A percentile compares a stretch with the other conserved stretches of the same genome.
Evolutionary conservation across 2,329 filamentous ascomycete genomes (phyloP).

Genomic region (Aspergillus awamori): DNA sequence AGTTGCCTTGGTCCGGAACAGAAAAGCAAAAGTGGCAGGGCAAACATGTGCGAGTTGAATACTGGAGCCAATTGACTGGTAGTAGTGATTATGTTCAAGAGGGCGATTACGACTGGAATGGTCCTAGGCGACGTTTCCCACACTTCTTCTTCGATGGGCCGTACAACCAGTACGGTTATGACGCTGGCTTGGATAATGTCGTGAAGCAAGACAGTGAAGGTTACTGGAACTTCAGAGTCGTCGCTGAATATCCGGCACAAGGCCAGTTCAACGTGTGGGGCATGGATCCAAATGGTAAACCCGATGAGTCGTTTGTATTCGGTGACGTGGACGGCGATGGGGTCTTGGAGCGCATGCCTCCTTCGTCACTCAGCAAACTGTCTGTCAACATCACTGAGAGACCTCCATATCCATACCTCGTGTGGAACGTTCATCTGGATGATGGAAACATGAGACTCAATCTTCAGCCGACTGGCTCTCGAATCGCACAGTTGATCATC

Average conservation of each 20-base stretch:
- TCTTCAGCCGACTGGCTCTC: conserved; percentile 57
- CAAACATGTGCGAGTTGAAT: conserved; percentile 65
- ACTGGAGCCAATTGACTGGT: conserved; percentile 62
- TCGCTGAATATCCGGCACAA: conserved; percentile 65
- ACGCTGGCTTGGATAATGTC: conserved; percentile 59
- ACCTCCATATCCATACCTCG: conserved; percentile 58
- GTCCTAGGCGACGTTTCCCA: conserved; percentile 56
- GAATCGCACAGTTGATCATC: conserved; percentile 57
- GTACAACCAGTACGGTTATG: conserved; percentile 67
- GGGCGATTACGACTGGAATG: conserved; percentile 53
- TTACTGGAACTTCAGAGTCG: conserved; percentile 62
- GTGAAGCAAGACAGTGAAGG: conserved; percentile 55
- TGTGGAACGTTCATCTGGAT: conserved; percentile 59
- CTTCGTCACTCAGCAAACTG: conserved; percentile 58
- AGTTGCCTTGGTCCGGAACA: conserved; percentile 62
- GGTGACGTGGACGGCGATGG: conserved; percentile 65
- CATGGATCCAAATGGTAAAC: conserved; percentile 64
- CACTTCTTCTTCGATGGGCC: conserved; percentile 65
- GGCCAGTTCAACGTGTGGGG: conserved; percentile 69
- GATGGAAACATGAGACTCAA: conserved; percentile 58
- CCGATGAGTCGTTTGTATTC: conserved; percentile 61
- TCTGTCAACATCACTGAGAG: conserved; percentile 62
- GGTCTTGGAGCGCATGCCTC: conserved; percentile 64
- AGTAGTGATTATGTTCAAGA: conserved; percentile 65
- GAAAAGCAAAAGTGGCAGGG: conserved; percentile 61